Evolutionary conservation across 768 basidiomycete species (phyloP).

Genomic region (Tulasnella sp.): DNA sequence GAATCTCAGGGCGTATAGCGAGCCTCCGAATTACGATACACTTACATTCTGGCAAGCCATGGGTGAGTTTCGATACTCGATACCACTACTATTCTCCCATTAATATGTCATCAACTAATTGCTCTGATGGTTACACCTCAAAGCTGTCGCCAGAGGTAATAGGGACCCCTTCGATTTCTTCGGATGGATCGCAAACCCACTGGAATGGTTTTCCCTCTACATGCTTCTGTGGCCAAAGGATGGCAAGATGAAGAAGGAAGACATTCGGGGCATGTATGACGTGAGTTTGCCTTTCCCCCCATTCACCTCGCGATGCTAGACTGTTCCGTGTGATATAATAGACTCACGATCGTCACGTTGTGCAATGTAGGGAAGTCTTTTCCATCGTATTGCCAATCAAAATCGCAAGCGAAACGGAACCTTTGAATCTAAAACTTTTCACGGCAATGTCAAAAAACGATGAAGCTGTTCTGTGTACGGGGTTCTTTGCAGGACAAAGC

Average conservation of each 20-base stretch:
- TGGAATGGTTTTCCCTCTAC: not conserved
- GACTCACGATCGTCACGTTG: not conserved
- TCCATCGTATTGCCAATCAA: not conserved
- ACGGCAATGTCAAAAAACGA: too few species aligned
- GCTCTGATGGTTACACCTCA: not conserved
- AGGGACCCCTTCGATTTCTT: not conserved
- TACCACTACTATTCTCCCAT: not conserved
- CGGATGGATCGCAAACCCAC: not conserved
- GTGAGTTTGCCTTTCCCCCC: not conserved
- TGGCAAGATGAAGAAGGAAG: constrained; percentile 3
- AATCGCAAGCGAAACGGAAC: not conserved
- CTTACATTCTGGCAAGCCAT: not conserved
- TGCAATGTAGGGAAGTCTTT: not conserved
- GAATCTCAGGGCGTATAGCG: too few species aligned
- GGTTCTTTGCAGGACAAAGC: too few species aligned
- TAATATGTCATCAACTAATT: not conserved
- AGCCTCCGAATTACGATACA: not conserved
- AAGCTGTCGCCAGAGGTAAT: not conserved
- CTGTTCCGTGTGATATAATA: not conserved
- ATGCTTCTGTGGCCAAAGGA: not conserved
- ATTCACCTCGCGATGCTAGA: too few species aligned
- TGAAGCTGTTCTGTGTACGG: too few species aligned
- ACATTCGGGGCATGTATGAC: not conserved
- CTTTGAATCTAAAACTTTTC: not conserved
- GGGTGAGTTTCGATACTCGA: not conserved